Base-by-base conservation (phyloP, 2,329 filamentous ascomycete species). In the Trichoderma afroharzianum region DNA sequence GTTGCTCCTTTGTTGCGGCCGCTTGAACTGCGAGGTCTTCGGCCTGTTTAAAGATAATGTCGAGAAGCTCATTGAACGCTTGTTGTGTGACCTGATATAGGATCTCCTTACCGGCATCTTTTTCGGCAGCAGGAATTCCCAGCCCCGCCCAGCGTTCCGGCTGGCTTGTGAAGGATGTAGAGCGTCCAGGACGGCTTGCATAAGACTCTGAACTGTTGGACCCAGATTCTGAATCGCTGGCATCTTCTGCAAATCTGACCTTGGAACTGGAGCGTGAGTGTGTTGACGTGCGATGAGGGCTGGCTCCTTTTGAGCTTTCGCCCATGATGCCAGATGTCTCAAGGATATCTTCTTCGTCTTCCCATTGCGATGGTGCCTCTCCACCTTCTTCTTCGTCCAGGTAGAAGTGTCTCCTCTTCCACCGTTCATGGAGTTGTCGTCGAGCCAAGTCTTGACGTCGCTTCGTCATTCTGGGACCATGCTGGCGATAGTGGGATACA, bases 11-110 rank as follows among this genome's bases (percentile, higher is more conserved):
- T 0, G 91, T 93, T 63, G 87, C 85, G 9, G 88, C 87, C 12
- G 90, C 91, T 69, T 89, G 86, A 72, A 96, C 82, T 1, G 94
- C 91, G 21, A 93, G 80, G 74, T 95, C 91, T 80, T 98, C 95
- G 74, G 92, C 91, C 5, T 87, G 85, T 75, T 92, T 92, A 83
- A 99, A 99, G 0, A 99, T 85, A 1, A 90, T 87, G 77, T 98
- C 93, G 0, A 99, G 88, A 2, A 98, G 85, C 81, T 98, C 94
- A 77, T 98, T 98, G 82, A 97, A 93, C 0, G 94, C 81, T 80
- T 97, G 92, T 80, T 98, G 94, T 0, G 93, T 94, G 36, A 97
- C 90, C 79, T 97, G 93, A 77, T 97, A 98, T 1, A 98, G 84
- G 4, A 98, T 92, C 78, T 98, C 94, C 75, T 92, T 93, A 47